These are phyloP conservation scores for Colletotrichum australisinense DNA, from an alignment of 2,329 filamentous ascomycete genomes.

Conservation along the genomic window DNA sequence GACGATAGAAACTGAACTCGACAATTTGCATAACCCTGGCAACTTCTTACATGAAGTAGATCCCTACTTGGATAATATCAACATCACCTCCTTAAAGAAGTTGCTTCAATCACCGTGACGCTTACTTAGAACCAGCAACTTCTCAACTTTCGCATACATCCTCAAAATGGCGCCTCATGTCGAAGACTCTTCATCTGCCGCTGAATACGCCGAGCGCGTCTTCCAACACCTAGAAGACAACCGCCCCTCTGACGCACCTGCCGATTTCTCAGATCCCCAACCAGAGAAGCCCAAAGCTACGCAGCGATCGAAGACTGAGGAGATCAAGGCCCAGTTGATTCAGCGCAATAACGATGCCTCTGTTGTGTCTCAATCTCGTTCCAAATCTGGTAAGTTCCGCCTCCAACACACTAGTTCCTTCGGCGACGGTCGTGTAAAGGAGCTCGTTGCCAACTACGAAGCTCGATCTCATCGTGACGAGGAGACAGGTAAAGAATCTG, in stretches of 20 bases:
- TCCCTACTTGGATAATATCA: neutral
- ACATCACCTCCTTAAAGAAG: neutral
- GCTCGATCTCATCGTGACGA: neutral
- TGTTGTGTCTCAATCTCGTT: neutral
- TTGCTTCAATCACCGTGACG: too few species aligned
- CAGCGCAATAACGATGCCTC: neutral
- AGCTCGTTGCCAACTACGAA: constrained; percentile 22
- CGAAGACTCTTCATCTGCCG: neutral
- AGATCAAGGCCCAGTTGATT: neutral
- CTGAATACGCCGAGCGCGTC: neutral
- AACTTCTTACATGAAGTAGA: too few species aligned
- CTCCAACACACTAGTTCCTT: neutral
- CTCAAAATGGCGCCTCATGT: neutral
- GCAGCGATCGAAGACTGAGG: neutral
- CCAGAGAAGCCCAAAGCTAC: neutral
- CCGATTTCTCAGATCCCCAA: neutral
- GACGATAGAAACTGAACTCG: neutral
- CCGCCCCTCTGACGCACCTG: neutral
- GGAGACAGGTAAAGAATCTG: neutral
- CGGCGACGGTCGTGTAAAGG: neutral
- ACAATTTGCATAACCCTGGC: neutral
- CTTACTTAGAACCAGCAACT: neutral
- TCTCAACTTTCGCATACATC: neutral
- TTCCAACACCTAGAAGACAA: constrained; percentile 4
- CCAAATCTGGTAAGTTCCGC: neutral